Conservation (phyloP, 2,329 filamentous ascomycete genomes). For the Karstenula rhodostoma region DNA sequence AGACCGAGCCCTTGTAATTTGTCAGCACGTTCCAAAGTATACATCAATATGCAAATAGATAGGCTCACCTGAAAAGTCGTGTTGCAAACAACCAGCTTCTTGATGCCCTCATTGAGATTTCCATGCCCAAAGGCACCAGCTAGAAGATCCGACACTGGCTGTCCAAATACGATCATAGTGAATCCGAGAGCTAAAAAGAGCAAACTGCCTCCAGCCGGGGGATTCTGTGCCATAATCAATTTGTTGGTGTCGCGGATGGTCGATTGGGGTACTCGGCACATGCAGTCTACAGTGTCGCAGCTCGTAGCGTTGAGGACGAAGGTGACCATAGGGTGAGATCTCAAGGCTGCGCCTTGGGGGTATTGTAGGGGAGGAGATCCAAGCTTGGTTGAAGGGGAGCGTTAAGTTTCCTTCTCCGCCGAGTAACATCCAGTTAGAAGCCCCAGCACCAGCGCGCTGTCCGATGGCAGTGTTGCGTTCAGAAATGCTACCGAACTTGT, state of each 20-base stretch:
- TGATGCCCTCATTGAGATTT: too few relatives aligned
- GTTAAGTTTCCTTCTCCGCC: conserved; percentile 9
- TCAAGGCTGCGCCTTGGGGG: conserved; percentile 9
- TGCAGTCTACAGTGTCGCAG: background rate
- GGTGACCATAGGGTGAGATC: conserved; percentile 5
- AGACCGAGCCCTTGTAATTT: conserved; percentile 3
- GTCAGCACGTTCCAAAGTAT: too few relatives aligned
- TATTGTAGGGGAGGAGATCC: conserved; percentile 15
- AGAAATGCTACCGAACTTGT: conserved; percentile 36
- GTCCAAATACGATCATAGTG: too few relatives aligned
- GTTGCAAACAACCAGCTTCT: too few relatives aligned
- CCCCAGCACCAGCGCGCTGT: conserved; percentile 34
- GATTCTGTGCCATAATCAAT: conserved; percentile 6
- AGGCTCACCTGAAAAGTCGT: too few relatives aligned
- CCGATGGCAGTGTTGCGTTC: conserved; percentile 41
- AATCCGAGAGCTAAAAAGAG: conserved; percentile 3
- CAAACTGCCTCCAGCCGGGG: conserved; percentile 11
- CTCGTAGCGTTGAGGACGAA: conserved; percentile 9
- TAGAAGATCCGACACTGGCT: too few relatives aligned
- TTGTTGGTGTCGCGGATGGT: conserved; percentile 8
- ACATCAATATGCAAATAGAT: too few relatives aligned
- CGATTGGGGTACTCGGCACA: background rate
- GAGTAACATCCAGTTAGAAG: conserved; percentile 13
- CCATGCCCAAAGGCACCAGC: background rate
- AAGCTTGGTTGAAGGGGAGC: conserved; percentile 16